Base-by-base conservation (phyloP, 2,329 filamentous ascomycete species). In the Karstenula rhodostoma region DNA sequence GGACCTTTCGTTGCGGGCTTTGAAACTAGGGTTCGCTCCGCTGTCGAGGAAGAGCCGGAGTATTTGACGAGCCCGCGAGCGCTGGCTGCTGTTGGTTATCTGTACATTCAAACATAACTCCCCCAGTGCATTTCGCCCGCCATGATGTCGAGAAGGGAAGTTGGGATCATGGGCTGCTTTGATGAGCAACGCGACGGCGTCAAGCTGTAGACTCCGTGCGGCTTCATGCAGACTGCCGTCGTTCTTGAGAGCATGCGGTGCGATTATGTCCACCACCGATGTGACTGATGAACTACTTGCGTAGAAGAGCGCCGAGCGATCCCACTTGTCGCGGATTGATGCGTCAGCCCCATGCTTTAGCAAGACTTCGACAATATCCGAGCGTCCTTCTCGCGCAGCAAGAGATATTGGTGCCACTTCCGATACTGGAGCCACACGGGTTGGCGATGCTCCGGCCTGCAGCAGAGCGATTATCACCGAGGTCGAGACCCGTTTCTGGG, bases 221-320 rank as follows among this genome's bases (percentile, higher is more conserved):
- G 88, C 86, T 61, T 89, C 88, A 67, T 91, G 89, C 3, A 91
- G 79, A 1, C 87, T 90, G 0, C 88, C 88, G 60, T 91, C 89
- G 59, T 90, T 87, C 44, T 80, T 82, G 1, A 84, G 82, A 0
- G 86, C 85, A 22, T 86, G 84, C 0, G 85, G 83, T 5, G 89
- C 78, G 0, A 90, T 73, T 54, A 81, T 82, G 1, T 69, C 67
- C 6, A 73, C 68, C 15, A 68, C 42, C 76, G 64, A 62, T 44
- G 66, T 62, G 37, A 67, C 64, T 51, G 72, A 71, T n/a, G 58
- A 62, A 61, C 70, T 79, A 1, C 87, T 87, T 1, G 86, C 87
- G 79, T 88, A 84, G 1, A 86, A 85, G 42, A 89, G 79, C 1
- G 87, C 86, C 2, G 86, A 88, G 57, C 84, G 85, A 10, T 85